A percentile compares a stretch with the other conserved stretches of the same genome.
phyloP scores from a whole-genome alignment of 2,329 filamentous ascomycete genomes.

The Byssochlamys sp. region DNA sequence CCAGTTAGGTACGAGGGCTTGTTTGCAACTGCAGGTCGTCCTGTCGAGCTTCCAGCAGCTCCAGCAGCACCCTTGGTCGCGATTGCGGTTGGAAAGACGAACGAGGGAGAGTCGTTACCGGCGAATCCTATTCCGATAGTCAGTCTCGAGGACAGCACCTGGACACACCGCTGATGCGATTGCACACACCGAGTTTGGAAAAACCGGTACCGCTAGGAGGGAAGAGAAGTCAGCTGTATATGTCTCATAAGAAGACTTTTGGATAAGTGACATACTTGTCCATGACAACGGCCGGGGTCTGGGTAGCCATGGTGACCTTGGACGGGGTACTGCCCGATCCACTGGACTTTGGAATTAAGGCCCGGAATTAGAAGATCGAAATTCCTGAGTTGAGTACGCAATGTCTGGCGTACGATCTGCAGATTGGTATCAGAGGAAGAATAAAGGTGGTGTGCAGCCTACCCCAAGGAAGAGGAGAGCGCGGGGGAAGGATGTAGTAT shows the following conservation, averaged over 20 bases:
- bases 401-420: not conserved
- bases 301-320: slow-evolving; percentile 65
- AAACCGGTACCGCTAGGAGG: slow-evolving; percentile 84
- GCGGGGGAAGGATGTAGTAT: not conserved
- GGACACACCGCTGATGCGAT: slow-evolving; percentile 2
- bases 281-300: slow-evolving; percentile 99
- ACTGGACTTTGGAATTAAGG: not conserved
- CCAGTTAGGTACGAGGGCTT: slow-evolving; percentile 93
- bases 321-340: slow-evolving; percentile 1
- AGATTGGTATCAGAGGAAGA: not conserved
- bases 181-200: slow-evolving; percentile 80
- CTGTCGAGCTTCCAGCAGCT: slow-evolving; percentile 63
- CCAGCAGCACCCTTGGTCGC: slow-evolving; percentile 74
- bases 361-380: not conserved
- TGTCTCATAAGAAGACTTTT: slow-evolving; percentile 12
- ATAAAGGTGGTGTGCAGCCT: not conserved
- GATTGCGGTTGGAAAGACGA: slow-evolving; percentile 97
- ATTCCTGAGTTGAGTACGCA: not conserved
- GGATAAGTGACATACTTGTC: slow-evolving; percentile 73
- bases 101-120: slow-evolving; percentile 96
- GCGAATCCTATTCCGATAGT: slow-evolving; percentile 65
- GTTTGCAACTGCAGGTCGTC: slow-evolving; percentile 79
- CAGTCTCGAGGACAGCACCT: slow-evolving; percentile 19
- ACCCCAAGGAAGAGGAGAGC: not conserved
- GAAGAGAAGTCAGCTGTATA: slow-evolving; percentile 28